Conservation (phyloP, 2,329 filamentous ascomycete genomes). For the Ophiocordyceps camponoti-saundersi region DNA sequence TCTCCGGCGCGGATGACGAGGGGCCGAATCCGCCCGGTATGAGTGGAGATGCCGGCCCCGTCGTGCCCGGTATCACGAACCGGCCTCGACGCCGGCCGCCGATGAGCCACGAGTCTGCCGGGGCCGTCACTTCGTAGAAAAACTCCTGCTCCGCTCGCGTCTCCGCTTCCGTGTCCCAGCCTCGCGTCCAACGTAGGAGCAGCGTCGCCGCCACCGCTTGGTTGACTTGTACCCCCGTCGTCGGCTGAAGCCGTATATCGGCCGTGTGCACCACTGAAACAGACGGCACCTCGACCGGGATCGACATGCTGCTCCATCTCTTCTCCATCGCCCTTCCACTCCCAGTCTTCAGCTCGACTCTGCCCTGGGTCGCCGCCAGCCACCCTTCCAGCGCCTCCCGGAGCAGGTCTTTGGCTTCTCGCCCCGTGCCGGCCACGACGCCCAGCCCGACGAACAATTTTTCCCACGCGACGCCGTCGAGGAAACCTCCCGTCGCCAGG, state of each 20-base stretch:
- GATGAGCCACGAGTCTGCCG: conserved; percentile 65
- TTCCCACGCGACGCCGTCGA: conserved; percentile 29
- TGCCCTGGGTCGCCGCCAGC: conserved; percentile 12
- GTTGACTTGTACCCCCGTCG: conserved; percentile 36
- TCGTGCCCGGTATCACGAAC: conserved; percentile 40
- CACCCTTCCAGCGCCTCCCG: conserved; percentile 14
- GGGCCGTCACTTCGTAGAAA: conserved; percentile 64
- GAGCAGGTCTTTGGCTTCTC: conserved; percentile 12
- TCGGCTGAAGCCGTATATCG: conserved; percentile 38
- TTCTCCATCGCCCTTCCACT: conserved; percentile 20
- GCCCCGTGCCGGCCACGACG: conserved; percentile 14
- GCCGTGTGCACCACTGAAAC: conserved; percentile 71
- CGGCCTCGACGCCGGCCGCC: conserved; percentile 67
- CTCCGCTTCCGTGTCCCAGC: conserved; percentile 36
- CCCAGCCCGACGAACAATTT: conserved; percentile 33
- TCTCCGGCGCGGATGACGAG: conserved; percentile 24
- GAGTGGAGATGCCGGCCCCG: conserved; percentile 14
- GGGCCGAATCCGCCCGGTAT: background rate
- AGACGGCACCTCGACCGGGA: conserved; percentile 79
- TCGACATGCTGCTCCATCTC: conserved; percentile 65
- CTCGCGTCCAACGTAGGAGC: conserved; percentile 42
- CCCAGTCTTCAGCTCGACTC: conserved; percentile 9
- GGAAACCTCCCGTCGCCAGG: conserved; percentile 27
- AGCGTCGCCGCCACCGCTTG: conserved; percentile 48
- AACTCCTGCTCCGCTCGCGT: conserved; percentile 46